A percentile compares a stretch with the other conserved stretches of the same genome.
Evolutionary conservation across 2,329 filamentous ascomycete genomes (phyloP).

Genomic region (Zymoseptoria brevis): DNA sequence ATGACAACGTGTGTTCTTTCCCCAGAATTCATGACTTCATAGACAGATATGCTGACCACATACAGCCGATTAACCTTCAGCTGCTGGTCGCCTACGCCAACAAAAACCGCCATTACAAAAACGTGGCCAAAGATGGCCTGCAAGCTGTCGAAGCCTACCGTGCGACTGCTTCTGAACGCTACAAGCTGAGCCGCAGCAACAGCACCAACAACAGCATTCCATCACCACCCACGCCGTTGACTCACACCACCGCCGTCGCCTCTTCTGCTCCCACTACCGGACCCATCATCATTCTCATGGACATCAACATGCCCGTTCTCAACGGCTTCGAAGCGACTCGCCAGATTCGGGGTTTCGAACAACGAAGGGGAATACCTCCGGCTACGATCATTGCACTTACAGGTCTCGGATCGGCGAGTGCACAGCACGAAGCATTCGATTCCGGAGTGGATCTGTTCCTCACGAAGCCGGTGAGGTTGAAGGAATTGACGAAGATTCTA

Average conservation of each 20-base stretch:
- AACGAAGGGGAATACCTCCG: constrained; percentile 16
- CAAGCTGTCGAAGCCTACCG: constrained; percentile 38
- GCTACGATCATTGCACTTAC: constrained; percentile 27
- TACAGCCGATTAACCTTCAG: constrained; percentile 26
- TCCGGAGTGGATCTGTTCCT: constrained; percentile 28
- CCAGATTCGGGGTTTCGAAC: constrained; percentile 26
- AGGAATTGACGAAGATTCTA: constrained; percentile 12
- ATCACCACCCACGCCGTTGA: not conserved
- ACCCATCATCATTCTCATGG: constrained; percentile 40
- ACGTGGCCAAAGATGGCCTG: constrained; percentile 35
- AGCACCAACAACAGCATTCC: not conserved
- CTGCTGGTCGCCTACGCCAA: constrained; percentile 26
- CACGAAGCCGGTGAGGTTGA: constrained; percentile 20
- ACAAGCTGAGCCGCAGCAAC: constrained; percentile 21
- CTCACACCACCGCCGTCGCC: not conserved
- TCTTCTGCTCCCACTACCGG: not conserved
- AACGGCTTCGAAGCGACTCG: constrained; percentile 30
- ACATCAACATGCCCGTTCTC: constrained; percentile 28
- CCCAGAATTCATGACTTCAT: not conserved
- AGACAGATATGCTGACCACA: not conserved
- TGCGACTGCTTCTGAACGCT: constrained; percentile 36
- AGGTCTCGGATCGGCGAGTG: constrained; percentile 23
- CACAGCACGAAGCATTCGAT: constrained; percentile 26
- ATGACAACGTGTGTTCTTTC: constrained; percentile 24
- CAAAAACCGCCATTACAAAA: constrained; percentile 33